A percentile compares a stretch with the other conserved stretches of the same genome.
Evolutionary conservation across 768 basidiomycete genomes (phyloP).

Genomic region (Exsudoporus frostii): DNA sequence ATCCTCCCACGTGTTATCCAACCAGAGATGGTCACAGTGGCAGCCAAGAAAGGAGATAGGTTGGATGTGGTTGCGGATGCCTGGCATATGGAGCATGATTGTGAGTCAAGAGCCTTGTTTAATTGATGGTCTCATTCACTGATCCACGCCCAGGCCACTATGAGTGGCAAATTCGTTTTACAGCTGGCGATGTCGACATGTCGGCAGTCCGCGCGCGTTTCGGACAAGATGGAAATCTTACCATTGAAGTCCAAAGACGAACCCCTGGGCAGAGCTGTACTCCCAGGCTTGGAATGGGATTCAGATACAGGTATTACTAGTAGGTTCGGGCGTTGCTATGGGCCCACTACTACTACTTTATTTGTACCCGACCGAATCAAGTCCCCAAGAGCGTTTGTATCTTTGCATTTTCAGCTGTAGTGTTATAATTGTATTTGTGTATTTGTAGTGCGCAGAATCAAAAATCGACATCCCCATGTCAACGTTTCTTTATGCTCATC

Average conservation of each 20-base stretch:
- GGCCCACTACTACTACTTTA: conserved; percentile 1
- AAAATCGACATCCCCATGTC: conserved; percentile 7
- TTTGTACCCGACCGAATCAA: neutral
- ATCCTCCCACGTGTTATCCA: conserved; percentile 45
- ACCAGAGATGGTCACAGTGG: conserved; percentile 64
- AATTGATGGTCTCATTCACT: conserved; percentile 1
- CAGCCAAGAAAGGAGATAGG: conserved; percentile 56
- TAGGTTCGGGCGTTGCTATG: neutral
- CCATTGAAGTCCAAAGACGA: conserved; percentile 42
- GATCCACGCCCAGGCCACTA: conserved; percentile 45
- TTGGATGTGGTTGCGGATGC: conserved; percentile 58
- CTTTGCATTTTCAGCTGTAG: conserved; percentile 7
- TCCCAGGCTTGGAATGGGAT: conserved; percentile 26
- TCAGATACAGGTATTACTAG: conserved; percentile 27
- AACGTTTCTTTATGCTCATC: neutral
- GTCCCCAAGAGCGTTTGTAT: conserved; percentile 2
- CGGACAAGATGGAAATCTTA: conserved; percentile 43
- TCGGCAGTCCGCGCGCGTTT: conserved; percentile 48
- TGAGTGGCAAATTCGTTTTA: conserved; percentile 58
- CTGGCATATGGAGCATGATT: conserved; percentile 58
- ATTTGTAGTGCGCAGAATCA: conserved; percentile 24
- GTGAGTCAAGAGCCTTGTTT: conserved; percentile 37
- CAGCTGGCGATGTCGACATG: conserved; percentile 55
- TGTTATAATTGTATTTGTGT: conserved; percentile 23
- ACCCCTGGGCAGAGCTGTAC: conserved; percentile 25